Conservation (phyloP, 495 filamentous ascomycete genomes). For the Hypoxylon perforatum region DNA sequence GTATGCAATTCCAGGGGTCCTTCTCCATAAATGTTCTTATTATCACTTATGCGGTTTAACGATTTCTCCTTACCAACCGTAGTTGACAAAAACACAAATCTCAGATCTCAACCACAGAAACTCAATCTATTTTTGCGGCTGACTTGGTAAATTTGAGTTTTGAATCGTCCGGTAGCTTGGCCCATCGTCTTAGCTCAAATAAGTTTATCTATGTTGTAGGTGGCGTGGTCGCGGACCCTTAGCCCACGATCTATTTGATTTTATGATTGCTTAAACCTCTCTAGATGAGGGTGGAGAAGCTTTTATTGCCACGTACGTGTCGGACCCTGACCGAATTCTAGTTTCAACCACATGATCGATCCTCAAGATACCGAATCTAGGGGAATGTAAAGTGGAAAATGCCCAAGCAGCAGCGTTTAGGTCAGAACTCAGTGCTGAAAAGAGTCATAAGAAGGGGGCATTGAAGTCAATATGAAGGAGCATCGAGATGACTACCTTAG, state of each 20-base stretch:
- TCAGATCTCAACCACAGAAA: background rate
- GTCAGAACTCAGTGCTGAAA: background rate
- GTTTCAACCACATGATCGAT: background rate
- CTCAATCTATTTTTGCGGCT: too few relatives aligned
- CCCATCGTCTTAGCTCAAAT: background rate
- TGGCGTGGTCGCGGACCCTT: background rate
- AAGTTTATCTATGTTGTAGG: background rate
- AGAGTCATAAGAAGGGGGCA: background rate
- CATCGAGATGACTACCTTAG: background rate
- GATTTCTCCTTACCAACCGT: background rate
- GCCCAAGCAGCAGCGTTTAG: background rate
- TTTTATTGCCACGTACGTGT: background rate
- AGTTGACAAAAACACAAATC: background rate
- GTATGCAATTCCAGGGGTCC: slow-evolving; percentile 32
- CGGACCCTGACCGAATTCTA: background rate
- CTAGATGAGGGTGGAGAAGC: background rate
- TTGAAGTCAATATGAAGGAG: background rate
- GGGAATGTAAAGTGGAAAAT: too few relatives aligned
- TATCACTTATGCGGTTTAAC: background rate
- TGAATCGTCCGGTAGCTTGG: too few relatives aligned
- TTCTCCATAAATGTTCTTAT: background rate
- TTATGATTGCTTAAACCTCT: too few relatives aligned
- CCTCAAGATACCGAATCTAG: background rate
- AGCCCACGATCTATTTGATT: too few relatives aligned
- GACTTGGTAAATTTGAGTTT: too few relatives aligned